These are phyloP conservation scores for Rhizoclosmatium sp. DNA, from an alignment of 192 early-diverging fungal genomes.

Conservation along the genomic window DNA sequence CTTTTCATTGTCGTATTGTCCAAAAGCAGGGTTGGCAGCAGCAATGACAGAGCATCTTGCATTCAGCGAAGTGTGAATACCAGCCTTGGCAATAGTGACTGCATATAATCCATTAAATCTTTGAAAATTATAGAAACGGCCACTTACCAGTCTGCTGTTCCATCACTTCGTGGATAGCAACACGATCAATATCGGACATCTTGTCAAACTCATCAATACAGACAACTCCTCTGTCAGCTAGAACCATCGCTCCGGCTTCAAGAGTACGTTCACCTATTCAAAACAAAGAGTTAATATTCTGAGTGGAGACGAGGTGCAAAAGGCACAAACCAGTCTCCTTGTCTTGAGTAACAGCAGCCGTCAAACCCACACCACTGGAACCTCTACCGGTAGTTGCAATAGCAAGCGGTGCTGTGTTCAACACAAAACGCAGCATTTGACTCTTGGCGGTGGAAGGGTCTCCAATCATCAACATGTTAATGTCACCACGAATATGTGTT, in stretches of 20 bases:
- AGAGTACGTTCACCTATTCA: constrained; percentile 80
- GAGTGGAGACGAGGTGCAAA: background rate
- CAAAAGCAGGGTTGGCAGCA: constrained; percentile 90
- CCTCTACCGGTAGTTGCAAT: constrained; percentile 98
- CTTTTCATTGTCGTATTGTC: constrained; percentile 85
- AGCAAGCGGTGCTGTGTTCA: constrained; percentile 93
- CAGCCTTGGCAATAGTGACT: constrained; percentile 81
- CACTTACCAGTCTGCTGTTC: constrained; percentile 91
- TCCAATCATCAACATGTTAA: constrained; percentile 98
- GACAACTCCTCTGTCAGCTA: constrained; percentile 95
- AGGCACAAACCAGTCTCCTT: constrained; percentile 75
- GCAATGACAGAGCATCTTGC: constrained; percentile 96
- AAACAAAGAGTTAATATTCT: background rate
- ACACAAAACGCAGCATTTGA: constrained; percentile 95
- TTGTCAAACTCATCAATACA: constrained; percentile 99
- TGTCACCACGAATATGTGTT: constrained; percentile 92
- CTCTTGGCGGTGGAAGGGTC: constrained; percentile 99
- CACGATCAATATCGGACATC: constrained; percentile 96
- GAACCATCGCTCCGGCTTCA: constrained; percentile 98
- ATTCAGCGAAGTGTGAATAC: constrained; percentile 98
- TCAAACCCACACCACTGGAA: constrained; percentile 96
- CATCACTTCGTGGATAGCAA: constrained; percentile 99
- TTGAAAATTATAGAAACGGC: background rate
- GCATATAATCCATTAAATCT: background rate
- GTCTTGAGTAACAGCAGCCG: constrained; percentile 93